Conservation (phyloP, 73 alveolate genomes). For the Symbiodinium pilosum region DNA sequence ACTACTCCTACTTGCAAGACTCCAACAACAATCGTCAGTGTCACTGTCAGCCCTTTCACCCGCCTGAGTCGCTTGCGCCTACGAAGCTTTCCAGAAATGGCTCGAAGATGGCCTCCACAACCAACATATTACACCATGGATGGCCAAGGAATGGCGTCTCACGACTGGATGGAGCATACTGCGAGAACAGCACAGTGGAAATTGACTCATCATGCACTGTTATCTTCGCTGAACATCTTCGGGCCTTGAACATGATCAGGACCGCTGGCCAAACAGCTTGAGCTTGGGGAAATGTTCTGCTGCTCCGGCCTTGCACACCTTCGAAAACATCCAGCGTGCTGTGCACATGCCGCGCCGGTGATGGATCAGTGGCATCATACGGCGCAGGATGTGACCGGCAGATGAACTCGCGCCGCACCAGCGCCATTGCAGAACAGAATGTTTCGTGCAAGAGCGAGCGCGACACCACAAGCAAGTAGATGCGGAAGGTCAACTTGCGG, state of each 20-base stretch:
- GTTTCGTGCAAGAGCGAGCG: neutral
- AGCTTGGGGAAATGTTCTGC: neutral
- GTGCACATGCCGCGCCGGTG: slow-evolving; percentile 58
- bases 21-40: too few relatives aligned
- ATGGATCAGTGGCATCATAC: slow-evolving; percentile 54
- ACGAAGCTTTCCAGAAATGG: neutral
- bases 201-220: neutral
- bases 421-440: slow-evolving; percentile 25
- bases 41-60: too few relatives aligned
- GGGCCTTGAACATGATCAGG: slow-evolving; percentile 56
- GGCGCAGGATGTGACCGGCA: slow-evolving; percentile 52
- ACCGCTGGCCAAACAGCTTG: slow-evolving; percentile 37
- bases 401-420: slow-evolving; percentile 62
- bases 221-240: neutral
- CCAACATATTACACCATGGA: too few relatives aligned
- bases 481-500: slow-evolving; percentile 38
- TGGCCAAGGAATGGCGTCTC: too few relatives aligned
- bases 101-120: neutral
- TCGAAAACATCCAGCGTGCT: slow-evolving; percentile 32
- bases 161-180: too few relatives aligned
- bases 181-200: neutral
- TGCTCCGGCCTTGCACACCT: slow-evolving; percentile 19
- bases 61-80: neutral
- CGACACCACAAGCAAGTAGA: neutral
- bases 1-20: too few relatives aligned